Evolutionary conservation across 2,329 filamentous ascomycete genomes (phyloP).

Genomic region (Acephala macrosclerotiorum): DNA sequence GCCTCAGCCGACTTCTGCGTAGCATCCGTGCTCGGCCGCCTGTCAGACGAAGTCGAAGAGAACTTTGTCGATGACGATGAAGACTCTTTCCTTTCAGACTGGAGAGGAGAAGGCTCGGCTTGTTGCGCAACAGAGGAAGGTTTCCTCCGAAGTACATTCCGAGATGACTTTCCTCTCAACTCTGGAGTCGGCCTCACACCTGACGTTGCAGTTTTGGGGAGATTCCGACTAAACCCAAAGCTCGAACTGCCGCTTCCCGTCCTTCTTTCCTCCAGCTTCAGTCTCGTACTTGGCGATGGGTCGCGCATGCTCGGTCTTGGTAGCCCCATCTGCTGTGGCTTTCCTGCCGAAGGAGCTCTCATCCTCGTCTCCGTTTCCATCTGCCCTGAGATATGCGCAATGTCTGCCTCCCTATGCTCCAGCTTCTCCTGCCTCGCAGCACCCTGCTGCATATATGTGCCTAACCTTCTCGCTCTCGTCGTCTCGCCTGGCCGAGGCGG

Average conservation of each 20-base stretch:
- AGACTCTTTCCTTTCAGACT: conserved; percentile 36
- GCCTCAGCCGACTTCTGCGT: conserved; percentile 38
- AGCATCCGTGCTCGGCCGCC: conserved; percentile 34
- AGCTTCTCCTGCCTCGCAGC: conserved; percentile 20
- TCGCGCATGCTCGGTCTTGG: conserved; percentile 35
- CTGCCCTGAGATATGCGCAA: conserved; percentile 46
- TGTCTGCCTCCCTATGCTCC: conserved; percentile 49
- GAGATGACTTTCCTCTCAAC: conserved; percentile 42
- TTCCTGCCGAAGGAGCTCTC: conserved; percentile 23
- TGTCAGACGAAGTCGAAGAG: conserved; percentile 25
- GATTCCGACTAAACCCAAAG: conserved; percentile 37
- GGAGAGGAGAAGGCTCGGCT: conserved; percentile 24
- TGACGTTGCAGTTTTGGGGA: conserved; percentile 18
- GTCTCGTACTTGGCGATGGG: conserved; percentile 31
- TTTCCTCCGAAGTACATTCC: conserved; percentile 58
- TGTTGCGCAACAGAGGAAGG: conserved; percentile 55
- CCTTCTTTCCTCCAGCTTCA: conserved; percentile 30
- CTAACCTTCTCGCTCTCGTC: conserved; percentile 42
- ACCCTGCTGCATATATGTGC: conserved; percentile 34
- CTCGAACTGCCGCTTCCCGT: conserved; percentile 30
- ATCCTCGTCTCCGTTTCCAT: conserved; percentile 35
- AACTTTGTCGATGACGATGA: conserved; percentile 34
- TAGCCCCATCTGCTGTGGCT: conserved; percentile 31
- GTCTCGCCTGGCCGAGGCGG: conserved; percentile 50
- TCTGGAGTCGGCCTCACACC: conserved; percentile 19